Conservation (phyloP, 345 rosid species). For the Lepidium africanum region DNA sequence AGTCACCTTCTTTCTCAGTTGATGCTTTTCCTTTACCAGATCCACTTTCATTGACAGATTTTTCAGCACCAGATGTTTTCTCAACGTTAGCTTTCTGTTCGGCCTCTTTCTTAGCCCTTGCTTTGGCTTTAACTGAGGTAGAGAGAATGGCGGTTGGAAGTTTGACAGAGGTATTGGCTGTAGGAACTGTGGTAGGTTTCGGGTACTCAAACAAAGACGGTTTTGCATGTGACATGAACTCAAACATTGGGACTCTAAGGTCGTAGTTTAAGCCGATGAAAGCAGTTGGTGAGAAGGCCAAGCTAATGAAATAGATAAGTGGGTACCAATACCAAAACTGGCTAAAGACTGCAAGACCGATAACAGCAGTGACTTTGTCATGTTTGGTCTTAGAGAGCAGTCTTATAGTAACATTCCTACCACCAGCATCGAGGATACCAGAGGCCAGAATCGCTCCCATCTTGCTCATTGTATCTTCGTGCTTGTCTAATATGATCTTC, state of each 20-base stretch:
- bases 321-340: slow-evolving; percentile 99
- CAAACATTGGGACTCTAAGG: slow-evolving; percentile 89
- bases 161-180: slow-evolving; percentile 74
- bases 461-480: slow-evolving; percentile 99
- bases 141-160: slow-evolving; percentile 98
- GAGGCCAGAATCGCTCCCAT: slow-evolving; percentile 99
- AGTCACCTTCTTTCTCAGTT: slow-evolving; percentile 75
- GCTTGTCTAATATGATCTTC: slow-evolving; percentile 91
- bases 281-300: slow-evolving; percentile 96
- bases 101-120: slow-evolving; percentile 98
- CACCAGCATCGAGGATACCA: slow-evolving; percentile 98
- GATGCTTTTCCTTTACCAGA: slow-evolving; percentile 72
- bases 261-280: slow-evolving; percentile 89
- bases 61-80: slow-evolving; percentile 38
- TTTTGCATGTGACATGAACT: slow-evolving; percentile 86
- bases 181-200: slow-evolving; percentile 77
- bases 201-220: slow-evolving; percentile 97
- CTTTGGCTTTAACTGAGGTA: slow-evolving; percentile 94
- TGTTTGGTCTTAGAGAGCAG: slow-evolving; percentile 94
- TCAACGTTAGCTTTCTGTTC: slow-evolving; percentile 78
- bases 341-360: slow-evolving; percentile 96
- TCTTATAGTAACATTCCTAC: slow-evolving; percentile 95
- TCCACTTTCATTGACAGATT: slow-evolving; percentile 31
- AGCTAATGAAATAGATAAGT: slow-evolving; percentile 82
- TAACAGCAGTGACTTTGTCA: slow-evolving; percentile 90